Evolutionary conservation across 73 alveolate genomes (phyloP), one percentile per base, ranked within the genome.

Genomic region (Symbiodinium natans): DNA sequence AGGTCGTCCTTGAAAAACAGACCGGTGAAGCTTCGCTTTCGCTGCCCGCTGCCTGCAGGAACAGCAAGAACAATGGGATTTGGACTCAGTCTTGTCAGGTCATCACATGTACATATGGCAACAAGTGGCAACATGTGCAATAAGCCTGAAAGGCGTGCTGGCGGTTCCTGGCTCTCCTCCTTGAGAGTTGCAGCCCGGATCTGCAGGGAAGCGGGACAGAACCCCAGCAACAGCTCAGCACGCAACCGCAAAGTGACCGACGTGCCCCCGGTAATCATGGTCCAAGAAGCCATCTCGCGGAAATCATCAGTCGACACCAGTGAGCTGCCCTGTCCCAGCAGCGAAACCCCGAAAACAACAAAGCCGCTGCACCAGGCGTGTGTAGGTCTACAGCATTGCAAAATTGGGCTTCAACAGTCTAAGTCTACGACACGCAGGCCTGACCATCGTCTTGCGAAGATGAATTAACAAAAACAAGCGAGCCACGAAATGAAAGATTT

Each of bases 241-340:
- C n/a, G n/a, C n/a, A n/a, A n/a, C n/a, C n/a, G n/a, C n/a, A n/a
- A n/a, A n/a, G n/a, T n/a, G n/a, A n/a, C n/a, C n/a, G n/a, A 13
- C 59, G 13, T 46, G 59, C 59, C 13, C 59, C 59, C 59, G 6
- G 59, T 46, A n/a, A n/a, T n/a, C n/a, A n/a, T n/a, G 59, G 10
- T 63, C 77, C 77, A 63, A 63, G 77, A 21, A 27, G 29, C 77
- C 77, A 63, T 63, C 77, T 63, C 77, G 39, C 77, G 77, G 77
- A 63, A 63, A 27, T 63, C 77, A 27, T 27, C 77, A 27, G 77
- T 27, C 10, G 77, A 63, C 77, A 63, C 25, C 77, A 63, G 10
- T 63, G 36, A 31, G 77, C 77, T 63, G 34, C 77, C 77, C 77
- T 63, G 77, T 23, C 77, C 34, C 59, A 46, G 59, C 59, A 46